These are phyloP conservation scores for Hortiboletus campestris DNA, from an alignment of 768 basidiomycete species.

Conservation along the genomic window DNA sequence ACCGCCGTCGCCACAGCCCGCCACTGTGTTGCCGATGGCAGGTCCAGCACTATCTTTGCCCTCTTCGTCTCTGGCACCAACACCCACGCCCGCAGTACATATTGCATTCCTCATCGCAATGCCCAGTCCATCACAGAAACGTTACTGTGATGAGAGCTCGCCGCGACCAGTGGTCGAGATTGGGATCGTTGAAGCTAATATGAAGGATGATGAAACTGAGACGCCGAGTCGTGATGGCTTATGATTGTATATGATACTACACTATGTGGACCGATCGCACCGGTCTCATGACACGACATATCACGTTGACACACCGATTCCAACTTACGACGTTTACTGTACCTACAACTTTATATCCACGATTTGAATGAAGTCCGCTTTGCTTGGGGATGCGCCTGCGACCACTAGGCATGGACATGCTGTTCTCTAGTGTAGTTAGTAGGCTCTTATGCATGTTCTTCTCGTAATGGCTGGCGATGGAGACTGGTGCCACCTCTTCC, in stretches of 20 bases:
- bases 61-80: conserved; percentile 9
- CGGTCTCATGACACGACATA: background rate
- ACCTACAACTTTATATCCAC: background rate
- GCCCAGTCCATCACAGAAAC: conserved; percentile 27
- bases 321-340: background rate
- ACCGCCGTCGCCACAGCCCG: conserved; percentile 13
- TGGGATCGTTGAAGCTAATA: conserved; percentile 25
- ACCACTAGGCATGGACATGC: no score
- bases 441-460: no score
- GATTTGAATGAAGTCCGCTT: no score
- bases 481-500: no score
- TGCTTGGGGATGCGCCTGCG: no score
- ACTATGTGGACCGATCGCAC: conserved; percentile 3
- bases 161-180: conserved; percentile 36
- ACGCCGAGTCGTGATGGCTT: conserved; percentile 1
- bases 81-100: conserved; percentile 27
- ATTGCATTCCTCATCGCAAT: conserved; percentile 47
- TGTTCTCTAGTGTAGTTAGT: no score
- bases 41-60: background rate
- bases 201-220: conserved; percentile 4
- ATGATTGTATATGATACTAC: conserved; percentile 4
- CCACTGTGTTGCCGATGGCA: conserved; percentile 1
- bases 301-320: conserved; percentile 1
- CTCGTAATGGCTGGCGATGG: no score
- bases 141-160: conserved; percentile 18